A percentile compares a stretch with the other conserved stretches of the same genome.
Conservation (phyloP, 371 early-diverging fungal species). For the Mortierella sp. region DNA sequence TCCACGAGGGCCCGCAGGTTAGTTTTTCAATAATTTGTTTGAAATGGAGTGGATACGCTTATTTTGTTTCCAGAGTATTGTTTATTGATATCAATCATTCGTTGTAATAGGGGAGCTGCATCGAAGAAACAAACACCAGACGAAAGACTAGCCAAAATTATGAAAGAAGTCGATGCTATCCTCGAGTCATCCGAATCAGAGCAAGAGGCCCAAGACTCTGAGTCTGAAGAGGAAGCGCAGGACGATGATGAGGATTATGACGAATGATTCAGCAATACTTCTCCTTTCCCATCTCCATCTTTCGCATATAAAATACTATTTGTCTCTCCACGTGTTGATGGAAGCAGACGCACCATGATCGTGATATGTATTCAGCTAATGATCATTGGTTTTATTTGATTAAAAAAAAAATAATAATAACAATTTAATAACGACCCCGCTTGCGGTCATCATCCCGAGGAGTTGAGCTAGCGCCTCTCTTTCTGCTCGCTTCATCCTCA, state of each 20-base stretch:
- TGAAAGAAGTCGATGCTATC: slow-evolving; percentile 38
- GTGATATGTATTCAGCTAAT: too few relatives aligned
- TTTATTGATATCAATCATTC: background rate
- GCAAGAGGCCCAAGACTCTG: slow-evolving; percentile 13
- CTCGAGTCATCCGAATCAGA: slow-evolving; percentile 33
- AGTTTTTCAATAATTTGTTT: background rate
- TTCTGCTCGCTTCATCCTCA: slow-evolving; percentile 49
- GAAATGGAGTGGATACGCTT: background rate
- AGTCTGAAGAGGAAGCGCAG: background rate
- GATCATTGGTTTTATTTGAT: background rate
- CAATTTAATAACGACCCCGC: slow-evolving; percentile 36
- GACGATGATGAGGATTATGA: slow-evolving; percentile 16
- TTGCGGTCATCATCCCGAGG: slow-evolving; percentile 53
- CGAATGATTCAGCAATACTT: background rate
- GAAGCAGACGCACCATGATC: too few relatives aligned
- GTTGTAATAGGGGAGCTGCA: background rate
- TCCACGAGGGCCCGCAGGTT: background rate
- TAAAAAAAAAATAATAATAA: slow-evolving; percentile 3
- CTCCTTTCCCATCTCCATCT: background rate
- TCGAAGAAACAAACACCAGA: background rate
- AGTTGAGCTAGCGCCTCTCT: slow-evolving; percentile 37
- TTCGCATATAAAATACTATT: background rate
- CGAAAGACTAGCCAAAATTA: slow-evolving; percentile 26
- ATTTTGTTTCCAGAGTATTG: background rate
- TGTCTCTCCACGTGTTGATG: background rate